These are phyloP conservation scores for Colletotrichum shisoi DNA, from an alignment of 2,329 filamentous ascomycete species.

Conservation along the genomic window DNA sequence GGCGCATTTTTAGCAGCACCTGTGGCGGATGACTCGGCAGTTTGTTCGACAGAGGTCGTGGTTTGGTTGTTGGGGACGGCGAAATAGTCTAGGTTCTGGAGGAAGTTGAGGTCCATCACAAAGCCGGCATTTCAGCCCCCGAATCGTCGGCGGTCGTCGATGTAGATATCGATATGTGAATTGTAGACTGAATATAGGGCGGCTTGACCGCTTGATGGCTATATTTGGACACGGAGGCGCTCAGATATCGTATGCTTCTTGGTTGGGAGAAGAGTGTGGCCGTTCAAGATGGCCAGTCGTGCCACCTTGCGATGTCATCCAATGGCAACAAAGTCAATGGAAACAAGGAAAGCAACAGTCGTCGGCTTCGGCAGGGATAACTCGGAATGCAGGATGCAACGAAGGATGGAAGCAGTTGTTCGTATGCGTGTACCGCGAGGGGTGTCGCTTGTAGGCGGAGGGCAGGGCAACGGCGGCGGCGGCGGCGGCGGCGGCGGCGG, in stretches of 20 bases:
- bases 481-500: neutral
- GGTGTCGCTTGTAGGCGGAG: constrained; percentile 10
- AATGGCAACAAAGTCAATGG: constrained; percentile 19
- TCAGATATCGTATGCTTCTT: constrained; percentile 17
- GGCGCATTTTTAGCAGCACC: constrained; percentile 42
- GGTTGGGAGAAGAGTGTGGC: constrained; percentile 4
- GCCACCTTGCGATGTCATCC: constrained; percentile 22
- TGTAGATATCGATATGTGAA: constrained; percentile 34
- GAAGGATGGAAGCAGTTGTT: constrained; percentile 12
- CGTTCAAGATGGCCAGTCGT: constrained; percentile 27
- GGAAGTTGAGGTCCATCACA: constrained; percentile 51
- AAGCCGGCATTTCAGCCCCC: constrained; percentile 51
- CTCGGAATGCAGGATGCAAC: constrained; percentile 12
- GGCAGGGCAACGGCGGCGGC: neutral
- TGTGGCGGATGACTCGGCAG: constrained; percentile 43
- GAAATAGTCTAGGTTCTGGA: constrained; percentile 53
- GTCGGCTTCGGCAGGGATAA: constrained; percentile 21
- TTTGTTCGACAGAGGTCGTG: constrained; percentile 48
- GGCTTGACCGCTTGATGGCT: constrained; percentile 17
- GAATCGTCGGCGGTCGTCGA: constrained; percentile 40
- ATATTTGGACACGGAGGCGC: constrained; percentile 3
- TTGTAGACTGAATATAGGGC: constrained; percentile 6
- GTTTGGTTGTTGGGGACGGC: constrained; percentile 52
- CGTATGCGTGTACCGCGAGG: constrained; percentile 16
- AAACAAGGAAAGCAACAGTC: constrained; percentile 22